Conservation (phyloP, 2,329 filamentous ascomycete species). For the Monilinia laxa region DNA sequence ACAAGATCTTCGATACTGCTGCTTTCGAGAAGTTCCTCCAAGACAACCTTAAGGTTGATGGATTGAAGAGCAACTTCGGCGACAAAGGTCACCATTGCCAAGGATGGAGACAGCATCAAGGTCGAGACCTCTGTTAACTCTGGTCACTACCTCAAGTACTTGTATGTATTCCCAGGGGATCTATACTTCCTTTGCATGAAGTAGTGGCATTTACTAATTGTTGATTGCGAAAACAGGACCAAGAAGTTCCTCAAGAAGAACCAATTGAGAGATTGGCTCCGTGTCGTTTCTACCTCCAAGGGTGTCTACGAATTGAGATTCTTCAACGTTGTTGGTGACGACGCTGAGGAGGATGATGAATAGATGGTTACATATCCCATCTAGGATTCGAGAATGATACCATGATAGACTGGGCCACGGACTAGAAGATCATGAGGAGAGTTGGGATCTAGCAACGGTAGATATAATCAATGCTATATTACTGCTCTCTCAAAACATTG, state of each 20-base stretch:
- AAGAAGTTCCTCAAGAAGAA: conserved; percentile 99
- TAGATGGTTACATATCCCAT: conserved; percentile 53
- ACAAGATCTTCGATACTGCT: conserved; percentile 99
- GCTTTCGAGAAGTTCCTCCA: conserved; percentile 99
- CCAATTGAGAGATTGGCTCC: conserved; percentile 99
- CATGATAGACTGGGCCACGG: conserved; percentile 15
- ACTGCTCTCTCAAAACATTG: conserved; percentile 1
- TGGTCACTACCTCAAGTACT: conserved; percentile 99
- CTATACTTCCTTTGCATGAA: background rate
- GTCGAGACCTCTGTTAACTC: conserved; percentile 97
- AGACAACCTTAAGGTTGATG: conserved; percentile 99
- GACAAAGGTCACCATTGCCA: conserved; percentile 86
- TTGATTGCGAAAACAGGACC: conserved; percentile 58
- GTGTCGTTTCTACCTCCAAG: conserved; percentile 95
- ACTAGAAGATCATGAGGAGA: conserved; percentile 17
- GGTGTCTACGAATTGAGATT: conserved; percentile 99
- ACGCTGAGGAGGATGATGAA: conserved; percentile 96
- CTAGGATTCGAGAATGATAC: conserved; percentile 19
- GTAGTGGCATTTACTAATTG: conserved; percentile 32
- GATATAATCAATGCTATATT: conserved; percentile 15
- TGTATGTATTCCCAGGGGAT: conserved; percentile 59
- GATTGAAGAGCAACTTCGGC: conserved; percentile 96
- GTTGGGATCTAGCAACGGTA: conserved; percentile 9
- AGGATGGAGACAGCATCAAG: conserved; percentile 93
- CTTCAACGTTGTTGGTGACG: conserved; percentile 99